Percentiles rank a stretch among this genome's conserved stretches.
Conservation (phyloP, 176 grass and related monocot species). For the Carex scoparia region DNA sequence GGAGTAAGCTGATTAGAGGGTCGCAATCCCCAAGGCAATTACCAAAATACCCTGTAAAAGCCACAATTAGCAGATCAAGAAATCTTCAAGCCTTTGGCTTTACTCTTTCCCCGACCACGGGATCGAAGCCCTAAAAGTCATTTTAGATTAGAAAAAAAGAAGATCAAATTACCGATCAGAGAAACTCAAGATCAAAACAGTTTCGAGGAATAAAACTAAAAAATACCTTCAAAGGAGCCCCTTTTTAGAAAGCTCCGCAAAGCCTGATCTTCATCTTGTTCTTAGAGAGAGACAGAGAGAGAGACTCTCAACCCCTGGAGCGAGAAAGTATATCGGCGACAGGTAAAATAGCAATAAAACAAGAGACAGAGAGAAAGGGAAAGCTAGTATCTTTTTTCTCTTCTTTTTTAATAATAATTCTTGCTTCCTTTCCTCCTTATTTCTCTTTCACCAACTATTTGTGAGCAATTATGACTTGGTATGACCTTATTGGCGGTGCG, state of each 20-base stretch:
- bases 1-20: not conserved
- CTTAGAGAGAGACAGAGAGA: not conserved
- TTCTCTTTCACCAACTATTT: conserved; percentile 32
- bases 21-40: not conserved
- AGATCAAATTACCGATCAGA: conserved; percentile 10
- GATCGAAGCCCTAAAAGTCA: conserved; percentile 22
- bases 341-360: conserved; percentile 18
- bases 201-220: not conserved
- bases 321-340: conserved; percentile 19
- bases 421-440: conserved; percentile 1
- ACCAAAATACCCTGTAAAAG: not conserved
- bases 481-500: conserved; percentile 16
- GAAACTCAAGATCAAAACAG: conserved; percentile 16
- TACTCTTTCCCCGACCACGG: conserved; percentile 13
- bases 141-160: not conserved
- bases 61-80: conserved; percentile 24
- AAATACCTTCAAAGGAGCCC: conserved; percentile 21
- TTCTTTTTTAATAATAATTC: not conserved
- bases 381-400: conserved; percentile 18
- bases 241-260: conserved; percentile 14
- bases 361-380: not conserved
- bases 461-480: conserved; percentile 29
- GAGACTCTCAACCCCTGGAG: conserved; percentile 2
- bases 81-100: conserved; percentile 7
- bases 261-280: conserved; percentile 26